Percentiles rank a stretch among this genome's conserved stretches.
These are phyloP conservation scores for Pezicula rhizophila DNA, from an alignment of 2,329 filamentous ascomycete genomes.

Conservation along the genomic window DNA sequence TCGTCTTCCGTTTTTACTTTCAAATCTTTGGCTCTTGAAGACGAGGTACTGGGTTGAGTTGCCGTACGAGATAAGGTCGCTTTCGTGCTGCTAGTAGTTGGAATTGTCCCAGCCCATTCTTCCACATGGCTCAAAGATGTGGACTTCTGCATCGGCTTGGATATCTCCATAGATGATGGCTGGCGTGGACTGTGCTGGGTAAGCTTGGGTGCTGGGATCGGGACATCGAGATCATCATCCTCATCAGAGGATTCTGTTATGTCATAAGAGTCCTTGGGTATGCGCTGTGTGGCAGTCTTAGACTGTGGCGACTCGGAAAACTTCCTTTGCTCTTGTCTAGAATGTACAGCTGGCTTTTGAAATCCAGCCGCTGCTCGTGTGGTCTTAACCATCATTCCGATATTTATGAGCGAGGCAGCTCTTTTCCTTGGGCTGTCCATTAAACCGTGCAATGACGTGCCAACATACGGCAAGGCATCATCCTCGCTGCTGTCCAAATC, in stretches of 20 bases:
- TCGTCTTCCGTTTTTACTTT: neutral
- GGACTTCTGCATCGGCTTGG: neutral
- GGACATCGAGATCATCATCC: slow-evolving; percentile 25
- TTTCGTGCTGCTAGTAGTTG: too few relatives aligned
- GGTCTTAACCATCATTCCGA: slow-evolving; percentile 11
- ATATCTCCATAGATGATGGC: neutral
- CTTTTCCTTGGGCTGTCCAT: slow-evolving; percentile 35
- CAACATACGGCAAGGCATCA: slow-evolving; percentile 26
- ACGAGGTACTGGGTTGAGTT: neutral
- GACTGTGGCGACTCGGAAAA: slow-evolving; percentile 8
- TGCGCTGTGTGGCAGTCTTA: slow-evolving; percentile 2
- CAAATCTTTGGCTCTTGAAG: neutral
- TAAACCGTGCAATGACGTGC: slow-evolving; percentile 35
- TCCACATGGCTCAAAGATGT: neutral
- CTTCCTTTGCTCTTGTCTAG: slow-evolving; percentile 2
- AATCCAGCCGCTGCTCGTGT: slow-evolving; percentile 29
- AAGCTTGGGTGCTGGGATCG: slow-evolving; percentile 18
- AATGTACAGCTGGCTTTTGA: slow-evolving; percentile 12
- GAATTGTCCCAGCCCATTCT: too few relatives aligned
- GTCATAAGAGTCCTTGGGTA: neutral
- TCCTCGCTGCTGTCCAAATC: slow-evolving; percentile 26
- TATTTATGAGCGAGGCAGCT: slow-evolving; percentile 22
- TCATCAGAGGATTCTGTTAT: slow-evolving; percentile 16
- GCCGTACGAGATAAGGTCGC: too few relatives aligned
- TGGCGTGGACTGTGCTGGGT: neutral